Conservation (phyloP, 768 basidiomycete species). For the Holtermanniella nyarrowii region DNA sequence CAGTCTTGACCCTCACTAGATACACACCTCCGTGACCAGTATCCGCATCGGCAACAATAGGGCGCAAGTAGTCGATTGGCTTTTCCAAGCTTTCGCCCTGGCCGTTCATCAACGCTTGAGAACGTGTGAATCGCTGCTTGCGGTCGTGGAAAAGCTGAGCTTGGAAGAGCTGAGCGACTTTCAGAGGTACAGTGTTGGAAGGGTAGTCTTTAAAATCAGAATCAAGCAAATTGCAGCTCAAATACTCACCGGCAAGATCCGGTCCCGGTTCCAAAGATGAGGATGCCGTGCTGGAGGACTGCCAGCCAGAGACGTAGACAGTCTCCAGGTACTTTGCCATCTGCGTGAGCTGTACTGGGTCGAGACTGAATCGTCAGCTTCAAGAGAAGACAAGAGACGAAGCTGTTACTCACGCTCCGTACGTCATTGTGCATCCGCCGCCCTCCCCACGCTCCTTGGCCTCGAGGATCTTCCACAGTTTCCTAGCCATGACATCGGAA, state of each 20-base stretch:
- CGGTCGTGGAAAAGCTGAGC: conserved; percentile 99
- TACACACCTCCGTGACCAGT: conserved; percentile 68
- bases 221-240: not conserved
- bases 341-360: conserved; percentile 94
- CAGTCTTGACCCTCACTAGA: not conserved
- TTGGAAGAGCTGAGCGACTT: conserved; percentile 95
- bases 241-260: conserved; percentile 80
- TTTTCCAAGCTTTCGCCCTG: conserved; percentile 5
- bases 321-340: conserved; percentile 97
- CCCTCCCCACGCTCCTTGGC: conserved; percentile 52
- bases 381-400: not conserved
- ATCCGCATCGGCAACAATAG: conserved; percentile 92
- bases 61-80: conserved; percentile 77
- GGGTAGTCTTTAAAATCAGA: conserved; percentile 63
- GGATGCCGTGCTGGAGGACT: conserved; percentile 81
- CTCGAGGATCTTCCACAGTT: conserved; percentile 64
- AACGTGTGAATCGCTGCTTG: conserved; percentile 58
- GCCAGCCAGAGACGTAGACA: conserved; percentile 87
- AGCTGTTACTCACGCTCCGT: conserved; percentile 77
- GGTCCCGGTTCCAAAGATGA: conserved; percentile 94
- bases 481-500: conserved; percentile 73
- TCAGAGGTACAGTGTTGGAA: conserved; percentile 95
- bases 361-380: conserved; percentile 49
- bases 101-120: conserved; percentile 17
- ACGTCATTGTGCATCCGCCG: conserved; percentile 63